Base-by-base conservation (phyloP, 441 rosid species). In the Pelargonium citronellum region DNA sequence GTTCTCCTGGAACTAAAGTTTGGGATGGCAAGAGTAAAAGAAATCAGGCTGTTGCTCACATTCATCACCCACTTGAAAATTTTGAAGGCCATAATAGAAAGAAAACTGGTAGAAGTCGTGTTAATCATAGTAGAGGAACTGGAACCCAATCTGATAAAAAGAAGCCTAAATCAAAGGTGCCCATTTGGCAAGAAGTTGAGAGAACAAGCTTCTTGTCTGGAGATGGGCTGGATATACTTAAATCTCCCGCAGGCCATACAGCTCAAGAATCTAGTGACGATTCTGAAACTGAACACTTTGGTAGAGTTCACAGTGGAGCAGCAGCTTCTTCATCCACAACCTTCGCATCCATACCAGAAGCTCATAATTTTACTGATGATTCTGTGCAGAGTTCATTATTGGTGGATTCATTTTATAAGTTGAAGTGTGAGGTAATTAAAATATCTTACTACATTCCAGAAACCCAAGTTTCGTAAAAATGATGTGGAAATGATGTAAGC, bases 51-150 rank as follows among this genome's bases (percentile, higher is more conserved):
- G 86, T 86, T 74, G 83, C 96, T 64, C 89, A 73, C 71, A 89
- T 95, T 78, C 99, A 87, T 81, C 99, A 92, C 84, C 99, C 99
- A 9, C 97, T 95, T 81, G 99, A 95, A 87, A 86, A 85, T 82
- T 81, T 82, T 79, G 84, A 73, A 63, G 83, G 87, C 64, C 80
- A 20, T 76, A 68, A 67, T 58, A 67, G 75, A 60, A 85, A 83
- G 83, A 90, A 75, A 77, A 79, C 81, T 49, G 69, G 81, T 69
- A 84, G 87, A 81, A 86, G 83, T 68, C 89, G 77, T 69, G 81
- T 79, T 68, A 85, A 46, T 15, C 77, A 83, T 83, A 85, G 69
- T 74, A 79, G 85, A 70, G 77, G 78, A 75, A 58, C 83, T 39
- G 79, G 75, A 67, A 63, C 66, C 16, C 90, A 85, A 72, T 70